Conservation (phyloP, 1,284 basidiomycete genomes). For the Sporisorium graminicola region DNA sequence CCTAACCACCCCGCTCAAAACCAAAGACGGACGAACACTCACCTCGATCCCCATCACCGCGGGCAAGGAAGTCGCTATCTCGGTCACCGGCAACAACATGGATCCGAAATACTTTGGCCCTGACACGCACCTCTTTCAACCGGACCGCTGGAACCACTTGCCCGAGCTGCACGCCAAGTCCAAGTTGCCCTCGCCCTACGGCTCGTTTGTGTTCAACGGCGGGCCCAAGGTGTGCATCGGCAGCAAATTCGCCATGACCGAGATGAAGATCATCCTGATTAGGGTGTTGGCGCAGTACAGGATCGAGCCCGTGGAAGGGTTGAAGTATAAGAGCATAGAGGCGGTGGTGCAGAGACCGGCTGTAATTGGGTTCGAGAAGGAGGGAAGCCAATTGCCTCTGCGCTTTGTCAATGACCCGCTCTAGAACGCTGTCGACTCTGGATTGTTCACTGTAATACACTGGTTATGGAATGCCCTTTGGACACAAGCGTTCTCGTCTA, state of each 20-base stretch:
- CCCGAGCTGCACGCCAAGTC: slow-evolving; percentile 34
- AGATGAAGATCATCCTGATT: slow-evolving; percentile 54
- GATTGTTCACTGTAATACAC: not conserved
- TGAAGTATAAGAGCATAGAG: slow-evolving; percentile 51
- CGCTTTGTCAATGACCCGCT: slow-evolving; percentile 37
- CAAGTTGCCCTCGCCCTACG: slow-evolving; percentile 55
- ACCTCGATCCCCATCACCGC: slow-evolving; percentile 50
- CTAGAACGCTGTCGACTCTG: slow-evolving; percentile 2
- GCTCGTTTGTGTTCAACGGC: slow-evolving; percentile 50
- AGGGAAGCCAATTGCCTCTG: slow-evolving; percentile 47
- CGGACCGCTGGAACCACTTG: slow-evolving; percentile 60
- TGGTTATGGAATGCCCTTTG: not conserved
- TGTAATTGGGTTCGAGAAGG: slow-evolving; percentile 46
- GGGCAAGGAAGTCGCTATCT: slow-evolving; percentile 41
- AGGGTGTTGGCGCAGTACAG: slow-evolving; percentile 38
- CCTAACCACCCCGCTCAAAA: slow-evolving; percentile 48
- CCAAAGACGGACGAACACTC: slow-evolving; percentile 59
- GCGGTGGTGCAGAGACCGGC: slow-evolving; percentile 52
- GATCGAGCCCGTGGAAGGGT: slow-evolving; percentile 38
- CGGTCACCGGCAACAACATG: slow-evolving; percentile 50
- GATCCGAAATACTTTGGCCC: slow-evolving; percentile 56
- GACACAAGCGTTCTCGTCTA: not conserved
- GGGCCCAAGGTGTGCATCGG: slow-evolving; percentile 66
- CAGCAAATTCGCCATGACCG: slow-evolving; percentile 57
- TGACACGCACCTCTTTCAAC: slow-evolving; percentile 57